Conservation (phyloP, 108 stramenopile genomes). For the Skeletonema potamos region DNA sequence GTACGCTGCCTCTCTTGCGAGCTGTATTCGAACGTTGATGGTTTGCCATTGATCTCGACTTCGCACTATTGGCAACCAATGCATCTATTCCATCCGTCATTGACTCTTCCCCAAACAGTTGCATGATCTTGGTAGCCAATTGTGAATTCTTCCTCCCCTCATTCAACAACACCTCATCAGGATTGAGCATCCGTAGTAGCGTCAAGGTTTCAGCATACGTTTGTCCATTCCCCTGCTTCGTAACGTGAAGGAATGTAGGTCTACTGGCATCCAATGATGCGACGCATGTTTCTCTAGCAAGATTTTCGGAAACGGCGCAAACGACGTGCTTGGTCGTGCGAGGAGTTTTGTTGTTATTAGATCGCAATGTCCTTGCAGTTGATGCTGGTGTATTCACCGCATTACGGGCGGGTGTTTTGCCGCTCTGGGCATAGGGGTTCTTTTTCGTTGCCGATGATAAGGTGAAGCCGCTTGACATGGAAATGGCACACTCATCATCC, state of each 20-base stretch:
- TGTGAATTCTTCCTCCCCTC: constrained; percentile 78
- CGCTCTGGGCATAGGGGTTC: neutral
- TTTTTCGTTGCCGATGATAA: constrained; percentile 18
- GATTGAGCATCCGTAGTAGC: constrained; percentile 66
- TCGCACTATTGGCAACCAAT: neutral
- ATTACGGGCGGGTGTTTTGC: neutral
- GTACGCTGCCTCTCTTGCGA: neutral
- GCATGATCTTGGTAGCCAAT: constrained; percentile 66
- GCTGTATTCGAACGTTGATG: neutral
- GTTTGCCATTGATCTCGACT: neutral
- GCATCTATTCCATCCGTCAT: constrained; percentile 13
- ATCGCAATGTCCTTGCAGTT: neutral
- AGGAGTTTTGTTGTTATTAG: neutral
- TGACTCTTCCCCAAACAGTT: constrained; percentile 32
- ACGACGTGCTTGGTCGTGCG: constrained; percentile 55
- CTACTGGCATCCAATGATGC: constrained; percentile 74
- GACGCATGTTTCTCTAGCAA: constrained; percentile 87
- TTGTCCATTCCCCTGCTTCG: constrained; percentile 85
- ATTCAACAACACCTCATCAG: constrained; percentile 85
- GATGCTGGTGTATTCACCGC: constrained; percentile 2
- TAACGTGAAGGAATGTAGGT: constrained; percentile 68
- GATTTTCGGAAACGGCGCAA: constrained; percentile 81
- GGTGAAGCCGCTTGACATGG: constrained; percentile 36
- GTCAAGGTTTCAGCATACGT: constrained; percentile 85
- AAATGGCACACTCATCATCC: constrained; percentile 3